Percentiles rank a stretch among this genome's conserved stretches.
These are phyloP conservation scores for Xylaria arbuscula DNA, from an alignment of 2,329 filamentous ascomycete genomes.

Conservation along the genomic window DNA sequence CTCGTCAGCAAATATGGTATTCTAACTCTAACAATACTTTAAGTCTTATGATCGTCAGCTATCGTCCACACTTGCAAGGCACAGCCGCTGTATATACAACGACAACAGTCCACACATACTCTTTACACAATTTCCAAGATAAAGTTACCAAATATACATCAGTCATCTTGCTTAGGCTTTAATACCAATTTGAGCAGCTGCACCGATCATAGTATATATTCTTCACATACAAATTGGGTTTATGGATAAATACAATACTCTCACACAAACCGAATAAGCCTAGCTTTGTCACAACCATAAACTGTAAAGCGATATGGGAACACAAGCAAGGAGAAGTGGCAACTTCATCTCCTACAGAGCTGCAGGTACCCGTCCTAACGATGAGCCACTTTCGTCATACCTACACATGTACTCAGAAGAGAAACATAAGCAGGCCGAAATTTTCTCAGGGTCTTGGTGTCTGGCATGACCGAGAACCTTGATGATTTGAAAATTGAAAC, in stretches of 20 bases:
- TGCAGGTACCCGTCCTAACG: slow-evolving; percentile 27
- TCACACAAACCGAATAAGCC: neutral
- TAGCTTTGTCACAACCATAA: neutral
- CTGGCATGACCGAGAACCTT: neutral
- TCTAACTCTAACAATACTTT: neutral
- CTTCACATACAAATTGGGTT: neutral
- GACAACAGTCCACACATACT: neutral
- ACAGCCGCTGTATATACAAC: neutral
- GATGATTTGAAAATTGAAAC: neutral
- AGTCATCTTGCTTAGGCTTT: neutral
- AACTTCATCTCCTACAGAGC: neutral
- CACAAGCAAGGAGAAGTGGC: slow-evolving; percentile 3
- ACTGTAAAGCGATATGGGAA: neutral
- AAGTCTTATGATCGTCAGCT: neutral
- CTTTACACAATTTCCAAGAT: neutral
- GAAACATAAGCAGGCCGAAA: slow-evolving; percentile 7
- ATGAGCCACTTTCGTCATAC: slow-evolving; percentile 14
- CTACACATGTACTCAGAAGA: slow-evolving; percentile 15
- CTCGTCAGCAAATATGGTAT: neutral
- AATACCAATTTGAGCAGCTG: neutral
- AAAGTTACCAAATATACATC: neutral
- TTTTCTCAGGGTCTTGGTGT: neutral
- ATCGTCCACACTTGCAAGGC: neutral
- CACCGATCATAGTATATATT: neutral
- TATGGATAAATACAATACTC: neutral